These are phyloP conservation scores for Aquilaria yunnanensis DNA, from an alignment of 345 rosid genomes.

Conservation along the genomic window DNA sequence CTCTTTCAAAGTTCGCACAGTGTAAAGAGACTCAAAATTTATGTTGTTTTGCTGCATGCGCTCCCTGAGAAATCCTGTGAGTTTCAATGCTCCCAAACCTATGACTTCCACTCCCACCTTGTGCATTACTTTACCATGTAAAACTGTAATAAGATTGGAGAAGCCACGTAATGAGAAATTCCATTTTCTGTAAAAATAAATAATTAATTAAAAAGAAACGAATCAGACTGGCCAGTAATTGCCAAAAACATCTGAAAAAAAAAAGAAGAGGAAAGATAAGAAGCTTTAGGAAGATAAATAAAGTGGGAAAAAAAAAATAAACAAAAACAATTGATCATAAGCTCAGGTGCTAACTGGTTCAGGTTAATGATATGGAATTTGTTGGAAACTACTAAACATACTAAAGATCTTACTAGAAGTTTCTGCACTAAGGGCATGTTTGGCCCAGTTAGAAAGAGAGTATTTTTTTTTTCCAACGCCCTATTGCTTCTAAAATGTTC, in stretches of 20 bases:
- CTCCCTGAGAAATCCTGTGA: constrained; percentile 79
- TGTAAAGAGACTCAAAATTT: constrained; percentile 62
- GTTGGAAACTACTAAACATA: too few species aligned
- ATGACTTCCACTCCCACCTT: constrained; percentile 83
- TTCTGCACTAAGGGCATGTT: too few species aligned
- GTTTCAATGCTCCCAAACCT: constrained; percentile 79
- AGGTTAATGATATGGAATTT: too few species aligned
- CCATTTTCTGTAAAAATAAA: constrained; percentile 1
- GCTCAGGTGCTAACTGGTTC: too few species aligned
- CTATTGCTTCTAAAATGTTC: too few species aligned
- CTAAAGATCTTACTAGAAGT: too few species aligned
- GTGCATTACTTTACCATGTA: constrained; percentile 86
- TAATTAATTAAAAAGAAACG: not conserved
- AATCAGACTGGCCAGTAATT: not conserved
- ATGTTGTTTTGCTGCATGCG: constrained; percentile 72
- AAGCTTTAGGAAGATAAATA: not conserved
- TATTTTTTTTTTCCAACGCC: too few species aligned
- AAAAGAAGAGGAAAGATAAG: not conserved
- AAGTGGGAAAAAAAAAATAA: not conserved
- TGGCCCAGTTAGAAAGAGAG: too few species aligned
- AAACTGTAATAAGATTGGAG: constrained; percentile 40
- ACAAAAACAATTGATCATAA: not conserved
- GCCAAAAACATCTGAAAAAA: too few species aligned
- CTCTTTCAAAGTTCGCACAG: constrained; percentile 88
- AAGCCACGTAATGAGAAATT: constrained; percentile 16